Base-by-base conservation (phyloP, 768 basidiomycete species). In the Lenzites betulinus region DNA sequence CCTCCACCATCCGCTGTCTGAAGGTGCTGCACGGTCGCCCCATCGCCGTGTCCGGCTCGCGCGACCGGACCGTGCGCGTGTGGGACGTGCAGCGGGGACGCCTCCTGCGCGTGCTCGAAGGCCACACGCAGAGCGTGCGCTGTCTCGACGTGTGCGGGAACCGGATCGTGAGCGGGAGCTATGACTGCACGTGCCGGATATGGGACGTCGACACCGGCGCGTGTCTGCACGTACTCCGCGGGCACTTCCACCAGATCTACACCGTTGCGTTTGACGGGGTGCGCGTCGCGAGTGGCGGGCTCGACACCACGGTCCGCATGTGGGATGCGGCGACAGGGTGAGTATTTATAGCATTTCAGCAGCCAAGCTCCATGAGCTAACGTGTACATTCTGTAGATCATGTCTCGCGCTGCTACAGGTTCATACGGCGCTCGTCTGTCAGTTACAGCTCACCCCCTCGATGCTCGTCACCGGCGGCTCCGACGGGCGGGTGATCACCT, bases 151-250 rank as follows among this genome's bases (percentile, higher is more conserved):
- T 95, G 12, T 88, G 84, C 65, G 96, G 93, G 25, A 87, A 86
- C 63, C 80, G 77, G 65, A 88, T 89, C 13, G 95, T 95, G 38
- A 95, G 92, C 66, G 96, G 95, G 35, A 95, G 94, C 71, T 98
- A 99, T 73, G 96, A 99, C 72, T 79, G 82, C 46, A 95, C 88
- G 18, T 91, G 89, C 67, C 81, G 95, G 63, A 91, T 97, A 22
- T 98, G 95, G 95, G 81, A 96, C 68, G 77, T 94, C 7, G 93
- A 96, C 65, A 94, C 89, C 0, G 95, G 95, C 2, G 82, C 88
- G 69, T 98, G 95, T 71, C 62, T 96, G 35, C 89, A 90, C 58
- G 83, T 93, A 36, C 83, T 96, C 28, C 67, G 78, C 11, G 95
- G 95, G 0, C 95, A 98, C 71, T 84, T 85, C 54, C 89, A 91